Percentiles rank a stretch among this genome's conserved stretches.
Conservation (phyloP, 805 yeast species). For the Myxozyma mucilagina region DNA sequence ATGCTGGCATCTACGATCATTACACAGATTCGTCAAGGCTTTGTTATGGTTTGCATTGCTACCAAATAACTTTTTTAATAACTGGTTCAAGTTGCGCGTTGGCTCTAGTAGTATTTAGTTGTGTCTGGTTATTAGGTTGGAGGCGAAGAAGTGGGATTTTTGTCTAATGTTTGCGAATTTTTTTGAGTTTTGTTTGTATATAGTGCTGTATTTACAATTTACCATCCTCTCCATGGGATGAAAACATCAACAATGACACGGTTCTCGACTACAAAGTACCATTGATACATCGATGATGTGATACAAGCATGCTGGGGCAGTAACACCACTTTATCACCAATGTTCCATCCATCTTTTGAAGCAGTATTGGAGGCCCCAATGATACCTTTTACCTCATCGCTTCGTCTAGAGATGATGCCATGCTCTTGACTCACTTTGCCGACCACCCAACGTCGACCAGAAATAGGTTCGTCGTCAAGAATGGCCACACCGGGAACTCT, state of each 20-base stretch:
- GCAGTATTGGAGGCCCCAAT: slow-evolving; percentile 20
- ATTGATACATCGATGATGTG: slow-evolving; percentile 60
- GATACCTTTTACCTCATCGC: slow-evolving; percentile 33
- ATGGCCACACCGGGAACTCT: slow-evolving; percentile 40
- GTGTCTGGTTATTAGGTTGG: slow-evolving; percentile 27
- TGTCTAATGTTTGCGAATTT: slow-evolving; percentile 9
- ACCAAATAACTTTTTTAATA: slow-evolving; percentile 35
- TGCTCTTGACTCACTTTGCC: slow-evolving; percentile 78
- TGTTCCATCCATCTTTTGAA: slow-evolving; percentile 23
- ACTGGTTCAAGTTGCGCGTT: slow-evolving; percentile 35
- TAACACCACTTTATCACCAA: slow-evolving; percentile 56
- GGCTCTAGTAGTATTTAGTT: slow-evolving; percentile 25
- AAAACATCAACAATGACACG: slow-evolving; percentile 56
- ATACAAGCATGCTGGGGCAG: slow-evolving; percentile 76
- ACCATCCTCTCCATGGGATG: slow-evolving; percentile 62
- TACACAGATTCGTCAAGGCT: slow-evolving; percentile 37
- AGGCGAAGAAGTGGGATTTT: slow-evolving; percentile 9
- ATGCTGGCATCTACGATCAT: slow-evolving; percentile 62
- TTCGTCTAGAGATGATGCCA: slow-evolving; percentile 62
- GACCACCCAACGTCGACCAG: slow-evolving; percentile 59
- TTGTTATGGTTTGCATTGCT: slow-evolving; percentile 34
- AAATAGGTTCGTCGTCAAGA: slow-evolving; percentile 13
- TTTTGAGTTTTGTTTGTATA: background rate
- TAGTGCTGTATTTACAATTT: background rate
- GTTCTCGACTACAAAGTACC: slow-evolving; percentile 54